Evolutionary conservation across 768 basidiomycete genomes (phyloP).

Genomic region (Suillus occidentalis): DNA sequence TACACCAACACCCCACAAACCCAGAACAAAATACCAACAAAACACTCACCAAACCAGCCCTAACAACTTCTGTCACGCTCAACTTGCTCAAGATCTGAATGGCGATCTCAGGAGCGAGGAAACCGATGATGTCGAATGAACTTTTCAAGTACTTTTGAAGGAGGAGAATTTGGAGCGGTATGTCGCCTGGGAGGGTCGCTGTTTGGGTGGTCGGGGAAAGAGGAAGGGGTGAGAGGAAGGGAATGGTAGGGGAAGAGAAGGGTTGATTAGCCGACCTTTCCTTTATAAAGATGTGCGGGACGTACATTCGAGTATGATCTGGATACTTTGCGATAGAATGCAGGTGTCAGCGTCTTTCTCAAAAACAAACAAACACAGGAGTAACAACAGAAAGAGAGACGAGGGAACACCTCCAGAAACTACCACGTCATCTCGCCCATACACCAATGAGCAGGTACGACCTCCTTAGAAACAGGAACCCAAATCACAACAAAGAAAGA

Average conservation of each 20-base stretch:
- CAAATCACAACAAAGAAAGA: conserved; percentile 9
- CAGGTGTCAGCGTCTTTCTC: conserved; percentile 8
- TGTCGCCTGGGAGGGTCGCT: conserved; percentile 85
- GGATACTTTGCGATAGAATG: conserved; percentile 19
- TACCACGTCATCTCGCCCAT: not conserved
- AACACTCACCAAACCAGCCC: conserved; percentile 38
- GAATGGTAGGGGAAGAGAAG: not conserved
- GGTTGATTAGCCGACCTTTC: not conserved
- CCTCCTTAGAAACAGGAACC: not conserved
- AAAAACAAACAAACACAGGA: not conserved
- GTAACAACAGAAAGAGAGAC: not conserved
- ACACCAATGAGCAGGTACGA: not conserved
- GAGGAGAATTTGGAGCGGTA: conserved; percentile 78
- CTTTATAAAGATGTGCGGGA: conserved; percentile 3
- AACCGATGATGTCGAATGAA: conserved; percentile 80
- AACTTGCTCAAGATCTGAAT: conserved; percentile 62
- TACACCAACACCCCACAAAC: not conserved
- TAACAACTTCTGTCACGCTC: conserved; percentile 61
- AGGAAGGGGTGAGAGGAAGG: too few species aligned
- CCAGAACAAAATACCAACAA: not conserved
- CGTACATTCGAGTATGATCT: conserved; percentile 30
- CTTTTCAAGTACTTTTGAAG: conserved; percentile 83
- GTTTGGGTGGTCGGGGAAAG: not conserved
- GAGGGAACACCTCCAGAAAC: not conserved
- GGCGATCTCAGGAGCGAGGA: conserved; percentile 63